These are phyloP conservation scores for Licmophora abbreviata DNA, from an alignment of 108 stramenopile species.

Conservation along the genomic window DNA sequence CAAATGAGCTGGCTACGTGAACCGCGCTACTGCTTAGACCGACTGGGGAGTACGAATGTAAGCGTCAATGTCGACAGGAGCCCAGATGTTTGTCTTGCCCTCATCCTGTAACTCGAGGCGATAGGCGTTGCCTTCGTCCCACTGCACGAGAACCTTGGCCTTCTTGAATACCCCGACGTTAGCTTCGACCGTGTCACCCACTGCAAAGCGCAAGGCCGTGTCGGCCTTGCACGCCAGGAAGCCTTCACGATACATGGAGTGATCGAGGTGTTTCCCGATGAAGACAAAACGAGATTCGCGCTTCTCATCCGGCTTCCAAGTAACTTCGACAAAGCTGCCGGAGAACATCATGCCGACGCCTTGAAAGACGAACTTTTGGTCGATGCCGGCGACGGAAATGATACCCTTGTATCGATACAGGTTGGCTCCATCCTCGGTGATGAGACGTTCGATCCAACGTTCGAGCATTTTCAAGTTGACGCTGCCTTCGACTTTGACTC, in stretches of 20 bases:
- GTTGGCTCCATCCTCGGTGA: conserved; percentile 76
- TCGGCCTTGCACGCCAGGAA: conserved; percentile 60
- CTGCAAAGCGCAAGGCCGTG: conserved; percentile 44
- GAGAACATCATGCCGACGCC: conserved; percentile 88
- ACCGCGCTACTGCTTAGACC: background rate
- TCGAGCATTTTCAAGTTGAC: conserved; percentile 50
- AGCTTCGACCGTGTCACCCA: conserved; percentile 51
- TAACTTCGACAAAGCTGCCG: conserved; percentile 38
- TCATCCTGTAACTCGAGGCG: conserved; percentile 49
- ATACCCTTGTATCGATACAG: conserved; percentile 93
- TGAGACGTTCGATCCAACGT: conserved; percentile 61
- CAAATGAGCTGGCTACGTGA: no score
- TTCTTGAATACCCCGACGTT: conserved; percentile 44
- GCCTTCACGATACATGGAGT: conserved; percentile 37
- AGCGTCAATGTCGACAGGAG: conserved; percentile 67
- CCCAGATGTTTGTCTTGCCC: conserved; percentile 57
- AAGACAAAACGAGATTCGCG: conserved; percentile 77
- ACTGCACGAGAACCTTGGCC: conserved; percentile 45
- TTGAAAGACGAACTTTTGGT: conserved; percentile 90
- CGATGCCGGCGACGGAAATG: conserved; percentile 74
- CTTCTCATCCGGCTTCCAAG: conserved; percentile 44
- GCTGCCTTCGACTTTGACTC: conserved; percentile 49
- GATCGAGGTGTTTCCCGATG: conserved; percentile 83
- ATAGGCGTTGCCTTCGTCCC: conserved; percentile 86
- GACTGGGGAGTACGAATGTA: conserved; percentile 61